Conservation (phyloP, 2,329 filamentous ascomycete species). For the Trichocomaceae sp. region DNA sequence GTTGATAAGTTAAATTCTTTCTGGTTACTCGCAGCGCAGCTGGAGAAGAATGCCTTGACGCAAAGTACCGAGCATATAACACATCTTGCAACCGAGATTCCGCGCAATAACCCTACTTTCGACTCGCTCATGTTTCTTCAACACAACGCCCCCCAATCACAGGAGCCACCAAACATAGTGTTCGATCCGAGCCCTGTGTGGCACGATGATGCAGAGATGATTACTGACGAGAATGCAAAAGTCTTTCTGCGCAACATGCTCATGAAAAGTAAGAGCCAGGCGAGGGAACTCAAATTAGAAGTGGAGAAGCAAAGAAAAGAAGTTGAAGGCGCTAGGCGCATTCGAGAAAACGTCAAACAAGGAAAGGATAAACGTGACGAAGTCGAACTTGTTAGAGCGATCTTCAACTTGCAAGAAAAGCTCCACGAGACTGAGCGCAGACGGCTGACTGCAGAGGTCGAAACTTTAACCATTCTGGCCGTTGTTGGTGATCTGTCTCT, state of each 20-base stretch:
- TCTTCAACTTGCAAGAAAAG: constrained; percentile 77
- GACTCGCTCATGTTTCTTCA: constrained; percentile 98
- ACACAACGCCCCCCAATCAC: constrained; percentile 77
- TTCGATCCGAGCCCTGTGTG: constrained; percentile 96
- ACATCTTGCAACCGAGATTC: constrained; percentile 71
- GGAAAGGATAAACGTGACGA: constrained; percentile 86
- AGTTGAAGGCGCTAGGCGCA: constrained; percentile 67
- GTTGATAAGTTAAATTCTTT: constrained; percentile 76
- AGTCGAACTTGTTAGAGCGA: constrained; percentile 71
- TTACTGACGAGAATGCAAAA: constrained; percentile 79
- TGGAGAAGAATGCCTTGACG: constrained; percentile 73
- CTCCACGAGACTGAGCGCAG: constrained; percentile 78
- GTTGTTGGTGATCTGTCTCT: constrained; percentile 88
- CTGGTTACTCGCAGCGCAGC: constrained; percentile 71
- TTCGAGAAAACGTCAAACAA: constrained; percentile 69
- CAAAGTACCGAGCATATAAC: constrained; percentile 66
- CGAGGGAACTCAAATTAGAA: constrained; percentile 73
- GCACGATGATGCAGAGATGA: constrained; percentile 86
- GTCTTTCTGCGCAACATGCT: constrained; percentile 87
- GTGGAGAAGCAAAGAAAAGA: constrained; percentile 81
- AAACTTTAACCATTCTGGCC: constrained; percentile 85
- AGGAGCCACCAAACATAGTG: constrained; percentile 73
- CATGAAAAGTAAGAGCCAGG: constrained; percentile 77
- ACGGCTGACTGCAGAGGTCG: constrained; percentile 81
- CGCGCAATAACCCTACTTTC: constrained; percentile 76